Evolutionary conservation across 106 monocot species (phyloP).

Genomic region (Phalaenopsis equestris): DNA sequence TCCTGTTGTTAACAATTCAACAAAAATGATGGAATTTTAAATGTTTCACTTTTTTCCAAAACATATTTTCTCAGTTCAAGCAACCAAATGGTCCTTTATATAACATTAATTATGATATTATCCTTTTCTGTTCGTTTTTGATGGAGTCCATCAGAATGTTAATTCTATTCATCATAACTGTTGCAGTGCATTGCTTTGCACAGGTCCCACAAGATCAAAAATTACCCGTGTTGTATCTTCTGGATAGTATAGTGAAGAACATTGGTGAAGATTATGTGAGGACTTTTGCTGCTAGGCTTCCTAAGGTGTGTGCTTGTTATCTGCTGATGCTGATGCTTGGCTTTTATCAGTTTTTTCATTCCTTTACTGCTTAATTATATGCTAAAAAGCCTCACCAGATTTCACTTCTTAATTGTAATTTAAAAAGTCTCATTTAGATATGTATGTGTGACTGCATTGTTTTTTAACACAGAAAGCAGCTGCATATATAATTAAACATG

Average conservation of each 20-base stretch:
- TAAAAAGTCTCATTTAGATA: background rate
- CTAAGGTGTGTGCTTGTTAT: constrained; percentile 41
- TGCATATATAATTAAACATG: background rate
- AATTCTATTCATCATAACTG: constrained; percentile 1
- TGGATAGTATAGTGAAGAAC: constrained; percentile 98
- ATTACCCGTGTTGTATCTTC: constrained; percentile 80
- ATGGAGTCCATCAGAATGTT: background rate
- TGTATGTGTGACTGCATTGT: background rate
- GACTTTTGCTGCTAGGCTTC: constrained; percentile 65
- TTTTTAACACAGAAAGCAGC: background rate
- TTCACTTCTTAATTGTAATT: background rate
- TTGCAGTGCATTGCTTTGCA: constrained; percentile 12
- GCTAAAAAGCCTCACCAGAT: background rate
- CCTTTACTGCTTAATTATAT: background rate
- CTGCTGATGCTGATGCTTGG: background rate
- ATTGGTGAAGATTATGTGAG: constrained; percentile 81
- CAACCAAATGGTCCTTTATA: background rate
- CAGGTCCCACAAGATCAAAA: constrained; percentile 82
- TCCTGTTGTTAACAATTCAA: background rate
- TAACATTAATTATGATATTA: background rate
- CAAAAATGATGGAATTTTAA: background rate
- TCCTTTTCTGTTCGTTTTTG: background rate
- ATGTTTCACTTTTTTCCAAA: background rate
- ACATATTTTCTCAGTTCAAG: background rate
- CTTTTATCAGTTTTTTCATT: background rate